These are phyloP conservation scores for Mycena vitilis DNA, from an alignment of 768 basidiomycete species.

Conservation along the genomic window DNA sequence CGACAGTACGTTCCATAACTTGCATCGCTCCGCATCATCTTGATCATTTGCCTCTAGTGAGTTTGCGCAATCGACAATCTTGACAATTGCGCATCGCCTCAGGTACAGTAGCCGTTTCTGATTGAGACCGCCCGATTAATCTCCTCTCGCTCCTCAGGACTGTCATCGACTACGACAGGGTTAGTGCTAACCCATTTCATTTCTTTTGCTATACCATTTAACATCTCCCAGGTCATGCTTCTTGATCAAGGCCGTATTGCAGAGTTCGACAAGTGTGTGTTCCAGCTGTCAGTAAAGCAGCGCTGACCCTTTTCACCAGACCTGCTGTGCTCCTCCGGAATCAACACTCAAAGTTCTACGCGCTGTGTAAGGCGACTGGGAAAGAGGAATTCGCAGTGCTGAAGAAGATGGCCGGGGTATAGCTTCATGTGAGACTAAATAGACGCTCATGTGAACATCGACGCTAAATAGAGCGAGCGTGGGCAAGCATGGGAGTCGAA, in stretches of 20 bases:
- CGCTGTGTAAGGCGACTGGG: constrained; percentile 80
- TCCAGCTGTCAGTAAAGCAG: not conserved
- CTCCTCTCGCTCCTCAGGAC: constrained; percentile 49
- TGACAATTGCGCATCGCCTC: constrained; percentile 86
- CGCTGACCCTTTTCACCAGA: constrained; percentile 41
- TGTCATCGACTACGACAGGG: constrained; percentile 87
- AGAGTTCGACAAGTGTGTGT: constrained; percentile 73
- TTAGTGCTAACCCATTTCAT: constrained; percentile 50
- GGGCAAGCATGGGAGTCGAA: not conserved
- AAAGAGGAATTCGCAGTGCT: constrained; percentile 75
- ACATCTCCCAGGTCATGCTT: constrained; percentile 68
- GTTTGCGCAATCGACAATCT: constrained; percentile 83
- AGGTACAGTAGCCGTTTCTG: constrained; percentile 25
- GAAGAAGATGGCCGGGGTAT: constrained; percentile 72
- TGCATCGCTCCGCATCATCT: not conserved
- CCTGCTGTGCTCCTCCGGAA: constrained; percentile 68
- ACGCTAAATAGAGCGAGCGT: not conserved
- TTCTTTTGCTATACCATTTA: too few species aligned
- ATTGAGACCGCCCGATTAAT: too few species aligned
- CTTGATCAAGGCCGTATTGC: constrained; percentile 83
- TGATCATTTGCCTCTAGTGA: constrained; percentile 54
- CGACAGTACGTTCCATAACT: constrained; percentile 65
- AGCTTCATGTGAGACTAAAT: constrained; percentile 8
- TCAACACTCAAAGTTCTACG: constrained; percentile 69
- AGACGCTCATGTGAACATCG: not conserved